Percentiles rank a stretch among this genome's conserved stretches.
These are phyloP conservation scores for Capsicum chinense DNA, from an alignment of 257 asterid species.

Conservation along the genomic window DNA sequence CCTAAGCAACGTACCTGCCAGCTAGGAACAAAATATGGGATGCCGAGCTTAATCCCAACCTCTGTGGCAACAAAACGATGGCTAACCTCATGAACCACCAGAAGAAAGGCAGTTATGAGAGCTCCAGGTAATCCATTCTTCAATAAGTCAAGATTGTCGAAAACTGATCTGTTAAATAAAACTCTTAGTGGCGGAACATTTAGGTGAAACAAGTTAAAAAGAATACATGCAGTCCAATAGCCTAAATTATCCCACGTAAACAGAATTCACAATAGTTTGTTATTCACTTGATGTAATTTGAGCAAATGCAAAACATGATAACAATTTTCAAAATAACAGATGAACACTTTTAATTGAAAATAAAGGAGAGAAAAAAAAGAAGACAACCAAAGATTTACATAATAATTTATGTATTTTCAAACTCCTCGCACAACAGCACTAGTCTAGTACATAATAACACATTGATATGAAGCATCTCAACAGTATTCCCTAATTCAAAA, in stretches of 20 bases:
- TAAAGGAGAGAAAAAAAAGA: background rate
- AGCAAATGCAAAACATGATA: constrained; percentile 15
- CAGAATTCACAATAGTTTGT: background rate
- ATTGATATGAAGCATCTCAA: background rate
- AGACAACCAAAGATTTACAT: background rate
- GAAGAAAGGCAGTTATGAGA: constrained; percentile 77
- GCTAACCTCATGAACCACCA: constrained; percentile 81
- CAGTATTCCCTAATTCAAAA: background rate
- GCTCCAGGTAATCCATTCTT: constrained; percentile 92
- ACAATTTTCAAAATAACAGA: background rate
- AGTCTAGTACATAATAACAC: background rate
- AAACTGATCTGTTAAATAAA: constrained; percentile 63
- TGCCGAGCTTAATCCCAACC: constrained; percentile 77
- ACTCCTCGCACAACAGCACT: background rate
- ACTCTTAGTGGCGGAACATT: background rate
- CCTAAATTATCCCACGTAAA: background rate
- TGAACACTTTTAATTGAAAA: background rate
- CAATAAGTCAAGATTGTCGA: constrained; percentile 73
- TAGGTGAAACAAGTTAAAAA: constrained; percentile 15
- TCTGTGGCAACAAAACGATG: constrained; percentile 76
- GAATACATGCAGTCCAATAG: background rate
- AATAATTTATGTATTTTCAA: background rate
- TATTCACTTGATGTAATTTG: constrained; percentile 12
- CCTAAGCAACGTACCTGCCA: constrained; percentile 73
- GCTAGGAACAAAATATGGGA: constrained; percentile 96